These are phyloP conservation scores for Ophiostoma pallidulum DNA, from an alignment of 2,329 filamentous ascomycete genomes.

Conservation along the genomic window DNA sequence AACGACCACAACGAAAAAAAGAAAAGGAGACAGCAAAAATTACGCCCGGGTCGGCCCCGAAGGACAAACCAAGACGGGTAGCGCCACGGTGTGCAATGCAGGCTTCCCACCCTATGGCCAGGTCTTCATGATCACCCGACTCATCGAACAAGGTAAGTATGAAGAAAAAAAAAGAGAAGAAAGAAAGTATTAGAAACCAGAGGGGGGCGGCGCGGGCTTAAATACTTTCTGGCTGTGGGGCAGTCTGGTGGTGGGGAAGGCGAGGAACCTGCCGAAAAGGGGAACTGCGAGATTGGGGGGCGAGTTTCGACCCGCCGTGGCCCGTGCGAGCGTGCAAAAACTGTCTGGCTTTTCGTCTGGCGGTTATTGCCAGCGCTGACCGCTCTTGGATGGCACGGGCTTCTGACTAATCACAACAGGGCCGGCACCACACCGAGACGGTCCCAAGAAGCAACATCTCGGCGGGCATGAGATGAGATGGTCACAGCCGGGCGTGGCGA, in stretches of 20 bases:
- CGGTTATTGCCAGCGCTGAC: constrained; percentile 7
- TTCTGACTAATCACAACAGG: background rate
- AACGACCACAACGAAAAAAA: constrained; percentile 17
- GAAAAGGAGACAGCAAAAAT: constrained; percentile 17
- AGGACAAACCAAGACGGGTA: constrained; percentile 21
- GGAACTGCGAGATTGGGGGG: no score
- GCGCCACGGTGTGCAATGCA: constrained; percentile 21
- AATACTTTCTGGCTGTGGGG: background rate
- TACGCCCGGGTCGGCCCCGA: constrained; percentile 20
- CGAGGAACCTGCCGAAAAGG: no score
- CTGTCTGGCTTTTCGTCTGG: background rate
- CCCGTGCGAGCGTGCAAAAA: constrained; percentile 14
- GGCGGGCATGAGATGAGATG: no score
- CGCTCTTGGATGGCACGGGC: background rate
- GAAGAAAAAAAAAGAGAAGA: constrained; percentile 17
- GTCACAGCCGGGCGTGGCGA: no score
- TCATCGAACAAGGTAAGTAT: constrained; percentile 22
- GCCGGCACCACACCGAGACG: no score
- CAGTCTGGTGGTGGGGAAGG: background rate
- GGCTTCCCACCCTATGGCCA: constrained; percentile 21
- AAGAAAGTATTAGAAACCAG: constrained; percentile 9
- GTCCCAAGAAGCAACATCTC: no score
- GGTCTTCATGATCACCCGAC: constrained; percentile 21
- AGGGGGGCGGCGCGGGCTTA: background rate
- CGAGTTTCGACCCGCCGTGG: no score